A percentile compares a stretch with the other conserved stretches of the same genome.
These are phyloP conservation scores for Trichosporon ovoides DNA, from an alignment of 1,284 basidiomycete species.

Conservation along the genomic window DNA sequence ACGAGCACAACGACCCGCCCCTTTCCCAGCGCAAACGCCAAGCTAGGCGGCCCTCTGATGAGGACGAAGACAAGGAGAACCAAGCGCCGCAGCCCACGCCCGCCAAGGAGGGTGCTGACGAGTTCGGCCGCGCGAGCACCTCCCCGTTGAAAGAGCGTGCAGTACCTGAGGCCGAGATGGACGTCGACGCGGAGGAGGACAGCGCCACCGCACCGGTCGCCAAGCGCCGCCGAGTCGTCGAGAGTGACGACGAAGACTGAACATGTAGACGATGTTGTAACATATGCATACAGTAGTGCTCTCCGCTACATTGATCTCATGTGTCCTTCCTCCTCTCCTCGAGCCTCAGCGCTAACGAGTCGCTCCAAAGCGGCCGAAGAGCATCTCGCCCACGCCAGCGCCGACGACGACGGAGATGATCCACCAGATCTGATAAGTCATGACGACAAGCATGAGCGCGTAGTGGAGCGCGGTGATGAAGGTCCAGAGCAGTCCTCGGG, in stretches of 20 bases:
- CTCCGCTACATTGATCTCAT: neutral
- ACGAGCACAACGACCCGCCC: too few relatives aligned
- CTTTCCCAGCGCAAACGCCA: too few relatives aligned
- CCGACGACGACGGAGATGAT: constrained; percentile 41
- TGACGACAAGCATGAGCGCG: constrained; percentile 42
- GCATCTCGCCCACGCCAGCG: constrained; percentile 34
- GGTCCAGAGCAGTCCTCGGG: constrained; percentile 32
- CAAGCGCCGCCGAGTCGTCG: neutral
- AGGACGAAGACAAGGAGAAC: neutral
- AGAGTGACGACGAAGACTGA: neutral
- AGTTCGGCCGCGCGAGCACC: too few relatives aligned
- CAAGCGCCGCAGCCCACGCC: neutral
- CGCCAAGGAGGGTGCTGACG: neutral
- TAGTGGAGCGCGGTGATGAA: constrained; percentile 36
- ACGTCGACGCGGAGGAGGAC: neutral
- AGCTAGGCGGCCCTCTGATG: neutral
- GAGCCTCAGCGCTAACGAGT: neutral
- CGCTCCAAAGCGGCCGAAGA: constrained; percentile 38
- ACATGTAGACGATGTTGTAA: constrained; percentile 13
- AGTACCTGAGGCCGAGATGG: too few relatives aligned
- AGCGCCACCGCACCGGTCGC: neutral
- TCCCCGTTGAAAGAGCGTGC: too few relatives aligned
- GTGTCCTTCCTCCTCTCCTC: neutral
- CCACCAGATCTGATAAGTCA: constrained; percentile 48
- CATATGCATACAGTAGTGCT: constrained; percentile 6